Evolutionary conservation across 306 rosid species (phyloP), one percentile per base, ranked within the genome.

Genomic region (Astragalus glycyphyllos): DNA sequence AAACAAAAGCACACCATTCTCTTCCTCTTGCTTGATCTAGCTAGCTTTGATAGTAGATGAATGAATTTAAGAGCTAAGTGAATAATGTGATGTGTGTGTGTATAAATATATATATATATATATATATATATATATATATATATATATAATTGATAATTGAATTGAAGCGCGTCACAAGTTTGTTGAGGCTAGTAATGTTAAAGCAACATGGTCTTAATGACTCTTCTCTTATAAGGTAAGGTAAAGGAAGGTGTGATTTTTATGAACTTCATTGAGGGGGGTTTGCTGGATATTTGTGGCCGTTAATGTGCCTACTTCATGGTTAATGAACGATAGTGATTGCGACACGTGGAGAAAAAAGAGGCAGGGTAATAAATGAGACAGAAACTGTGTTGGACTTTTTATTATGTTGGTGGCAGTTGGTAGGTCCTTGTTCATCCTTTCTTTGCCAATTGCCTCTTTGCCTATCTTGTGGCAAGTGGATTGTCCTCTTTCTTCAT

Each of bases 1-100:
- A 92, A 92, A 58, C 96, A 92, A 77, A 90, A 85, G 66, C 78
- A 90, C 8, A 88, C 97, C 98, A 92, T 64, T 12, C 1, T 20
- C 11, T 10, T 11, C 10, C 8, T 57, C 4, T 0, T 2, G 45
- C 46, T 59, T n/a, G 4, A 41, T 45, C 17, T 8, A 6, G 38
- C 6, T 7, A 7, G 8, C 40, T 5, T 35, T 7, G 45, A 40
- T 40, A 40, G 4, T 3, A 40, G 45, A 10, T 40, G 45, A 26
- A 1, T 26, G 31, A 26, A 26, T 26, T 26, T 26, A 4, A 26
- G 31, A 26, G 31, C 31, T 26, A 26, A 26, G 31, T 26, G 31
- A 26, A 26, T 26, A 26, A 26, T 26, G 11, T 62, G 16, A 62
- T 40, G 35, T 17, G 51, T 41, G 51, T 41, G 11, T 41, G 11